Evolutionary conservation across 768 basidiomycete species (phyloP).

Genomic region (Amanita exitialis): DNA sequence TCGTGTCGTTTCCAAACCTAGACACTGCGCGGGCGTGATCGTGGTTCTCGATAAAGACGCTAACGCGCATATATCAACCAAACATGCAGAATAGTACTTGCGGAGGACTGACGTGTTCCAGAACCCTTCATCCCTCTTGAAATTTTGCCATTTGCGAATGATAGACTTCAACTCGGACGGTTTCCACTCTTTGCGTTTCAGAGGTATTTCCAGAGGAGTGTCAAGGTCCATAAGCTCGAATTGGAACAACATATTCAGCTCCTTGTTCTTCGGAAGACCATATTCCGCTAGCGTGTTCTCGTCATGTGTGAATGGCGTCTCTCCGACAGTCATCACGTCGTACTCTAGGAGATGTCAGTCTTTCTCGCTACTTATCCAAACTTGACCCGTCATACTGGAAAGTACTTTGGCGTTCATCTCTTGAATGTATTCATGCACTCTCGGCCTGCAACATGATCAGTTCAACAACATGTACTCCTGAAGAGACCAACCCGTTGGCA

Average conservation of each 20-base stretch:
- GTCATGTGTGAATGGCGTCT: slow-evolving; percentile 49
- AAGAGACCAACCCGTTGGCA: slow-evolving; percentile 45
- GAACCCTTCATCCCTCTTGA: slow-evolving; percentile 46
- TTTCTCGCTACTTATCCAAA: neutral
- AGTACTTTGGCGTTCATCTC: slow-evolving; percentile 59
- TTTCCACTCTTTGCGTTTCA: slow-evolving; percentile 38
- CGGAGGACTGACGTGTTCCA: slow-evolving; percentile 49
- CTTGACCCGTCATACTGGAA: slow-evolving; percentile 31
- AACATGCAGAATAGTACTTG: slow-evolving; percentile 6
- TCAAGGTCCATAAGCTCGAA: slow-evolving; percentile 58
- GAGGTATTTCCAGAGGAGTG: slow-evolving; percentile 26
- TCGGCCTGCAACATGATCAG: slow-evolving; percentile 30
- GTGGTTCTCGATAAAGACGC: slow-evolving; percentile 64
- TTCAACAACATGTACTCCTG: neutral
- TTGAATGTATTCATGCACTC: slow-evolving; percentile 55
- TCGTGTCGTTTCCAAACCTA: slow-evolving; percentile 53
- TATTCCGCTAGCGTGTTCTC: slow-evolving; percentile 42
- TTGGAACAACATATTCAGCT: slow-evolving; percentile 58
- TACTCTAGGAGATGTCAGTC: slow-evolving; percentile 24
- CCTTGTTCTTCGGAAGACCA: slow-evolving; percentile 44
- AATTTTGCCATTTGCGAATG: slow-evolving; percentile 45
- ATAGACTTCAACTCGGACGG: slow-evolving; percentile 41
- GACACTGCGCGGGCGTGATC: slow-evolving; percentile 57
- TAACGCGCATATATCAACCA: slow-evolving; percentile 11
- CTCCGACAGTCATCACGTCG: slow-evolving; percentile 57